Percentiles rank a stretch among this genome's conserved stretches.
Evolutionary conservation across 208 protist genomes (phyloP).

Genomic region (Leishmania mexicana): DNA sequence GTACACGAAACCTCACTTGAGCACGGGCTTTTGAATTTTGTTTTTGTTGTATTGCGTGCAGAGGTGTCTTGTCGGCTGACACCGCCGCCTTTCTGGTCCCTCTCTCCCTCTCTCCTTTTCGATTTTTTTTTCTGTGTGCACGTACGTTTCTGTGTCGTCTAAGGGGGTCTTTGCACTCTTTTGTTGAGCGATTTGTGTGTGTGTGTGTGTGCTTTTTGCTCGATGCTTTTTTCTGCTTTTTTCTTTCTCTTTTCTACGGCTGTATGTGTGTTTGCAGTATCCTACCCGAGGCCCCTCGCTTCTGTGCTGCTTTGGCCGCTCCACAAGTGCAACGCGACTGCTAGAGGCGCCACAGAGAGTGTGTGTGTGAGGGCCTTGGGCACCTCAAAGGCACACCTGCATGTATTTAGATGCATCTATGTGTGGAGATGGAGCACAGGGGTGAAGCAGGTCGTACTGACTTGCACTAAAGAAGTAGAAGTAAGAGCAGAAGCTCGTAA

Average conservation of each 20-base stretch:
- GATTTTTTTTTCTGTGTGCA: not conserved
- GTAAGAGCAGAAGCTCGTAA: no score
- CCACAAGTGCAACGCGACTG: not conserved
- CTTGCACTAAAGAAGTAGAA: no score
- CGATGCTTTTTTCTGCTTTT: no score
- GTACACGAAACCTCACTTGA: not conserved
- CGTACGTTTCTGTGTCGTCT: not conserved
- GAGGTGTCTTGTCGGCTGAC: not conserved
- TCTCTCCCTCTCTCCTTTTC: not conserved
- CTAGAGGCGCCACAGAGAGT: not conserved
- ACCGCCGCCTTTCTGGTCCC: not conserved
- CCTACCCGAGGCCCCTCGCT: no score
- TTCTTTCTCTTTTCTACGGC: not conserved
- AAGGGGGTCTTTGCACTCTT: not conserved
- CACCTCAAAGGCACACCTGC: no score
- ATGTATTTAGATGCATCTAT: not conserved
- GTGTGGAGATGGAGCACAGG: not conserved
- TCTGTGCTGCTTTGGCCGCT: not conserved
- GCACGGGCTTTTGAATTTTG: not conserved
- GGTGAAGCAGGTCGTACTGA: not conserved
- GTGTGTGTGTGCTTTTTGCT: not conserved
- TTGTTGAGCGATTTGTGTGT: not conserved
- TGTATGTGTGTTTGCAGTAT: no score
- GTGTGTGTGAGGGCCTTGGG: no score
- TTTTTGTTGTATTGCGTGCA: not conserved